Evolutionary conservation across 1,139 yeast genomes (phyloP), one percentile per base, ranked within the genome.

Genomic region (Kurtzmaniella quercitrusa): DNA sequence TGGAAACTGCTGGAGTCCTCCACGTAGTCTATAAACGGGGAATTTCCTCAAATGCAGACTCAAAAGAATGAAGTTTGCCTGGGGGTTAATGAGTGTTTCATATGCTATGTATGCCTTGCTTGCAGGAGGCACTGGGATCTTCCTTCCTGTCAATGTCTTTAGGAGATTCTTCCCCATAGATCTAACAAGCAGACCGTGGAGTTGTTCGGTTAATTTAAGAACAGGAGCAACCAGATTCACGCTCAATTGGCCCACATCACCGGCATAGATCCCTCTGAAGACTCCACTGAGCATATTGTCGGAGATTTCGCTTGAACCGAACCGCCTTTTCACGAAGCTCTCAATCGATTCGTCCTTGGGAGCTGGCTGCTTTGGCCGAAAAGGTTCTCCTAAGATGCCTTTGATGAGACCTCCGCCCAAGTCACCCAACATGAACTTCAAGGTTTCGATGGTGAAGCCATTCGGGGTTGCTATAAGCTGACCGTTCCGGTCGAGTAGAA

Each of bases 251-350:
- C 74, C 58, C 2, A 81, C 73, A 60, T 91, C 95, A 1, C 95
- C 97, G 4, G 96, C 97, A 60, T 90, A 93, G 1, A 93, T 82
- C 0, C 98, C 98, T 56, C 90, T 90, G 57, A 85, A 69, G 3
- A 91, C 66, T 0, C 96, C 98, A 60, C 96, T 87, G 15, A 85
- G 63, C 12, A 93, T 65, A 45, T 86, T 81, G 41, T 79, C 77
- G 2, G 88, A 75, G 6, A 89, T 50, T 1, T 62, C 58, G 5
- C 73, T 69, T 17, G 56, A 58, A 2, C 91, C 90, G 55, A 90
- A 83, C 46, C 97, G 66, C 51, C 98, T 68, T 1, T 68, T 57
- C 34, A 91, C 62, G 56, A 90, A 88, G 1, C 75, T 66, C 40
- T 78, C 83, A 1, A 91, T 82, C 3, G 85, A 71, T 63, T 91